Base-by-base conservation (phyloP, 257 asterid genomes). In the Penstemon barbatus region DNA sequence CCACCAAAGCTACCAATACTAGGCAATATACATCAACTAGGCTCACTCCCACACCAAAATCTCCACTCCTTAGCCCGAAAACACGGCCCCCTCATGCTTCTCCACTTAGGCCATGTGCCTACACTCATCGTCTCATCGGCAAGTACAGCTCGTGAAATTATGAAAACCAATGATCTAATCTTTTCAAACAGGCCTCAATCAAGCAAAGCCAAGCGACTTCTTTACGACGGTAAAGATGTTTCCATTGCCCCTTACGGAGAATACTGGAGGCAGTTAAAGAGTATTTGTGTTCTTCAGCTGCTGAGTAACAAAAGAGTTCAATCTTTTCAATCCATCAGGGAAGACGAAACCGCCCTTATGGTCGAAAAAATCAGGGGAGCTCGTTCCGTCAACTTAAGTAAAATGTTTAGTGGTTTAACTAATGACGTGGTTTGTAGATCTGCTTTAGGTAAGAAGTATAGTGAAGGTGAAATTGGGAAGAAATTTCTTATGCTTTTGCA, bases 81-180 rank as follows among this genome's bases (percentile, higher is more conserved):
- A 25, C 33, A 25, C 33, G 33, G 33, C 2, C 33, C 33, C 33
- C 33, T 25, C 33, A 25, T 25, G 33, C 33, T 25, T 25, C 33
- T 25, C 33, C 33, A 25, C 33, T 25, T 25, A 25, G 33, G 33
- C 33, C 33, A 25, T 25, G 33, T 25, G 33, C 33, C 33, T 25
- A 25, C 33, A 25, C 33, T 25, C 33, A 25, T 25, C 33, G 33
- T 25, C 33, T 25, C 33, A 25, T 25, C 33, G 33, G 33, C 33
- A 25, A 25, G 2, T 25, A 25, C 33, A 25, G 33, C 33, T 25
- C 33, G 33, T 25, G 33, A 25, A 25, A 25, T 25, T 25, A 62
- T 75, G 71, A 69, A 46, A 33, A 75, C 77, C 25, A 77, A 81
- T n/a, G 86, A 81, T 36, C 65, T 81, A 3, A 52, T 19, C 42